Evolutionary conservation across 2,329 filamentous ascomycete genomes (phyloP), one percentile per base, ranked within the genome.

Genomic region (Truncatella angustata): DNA sequence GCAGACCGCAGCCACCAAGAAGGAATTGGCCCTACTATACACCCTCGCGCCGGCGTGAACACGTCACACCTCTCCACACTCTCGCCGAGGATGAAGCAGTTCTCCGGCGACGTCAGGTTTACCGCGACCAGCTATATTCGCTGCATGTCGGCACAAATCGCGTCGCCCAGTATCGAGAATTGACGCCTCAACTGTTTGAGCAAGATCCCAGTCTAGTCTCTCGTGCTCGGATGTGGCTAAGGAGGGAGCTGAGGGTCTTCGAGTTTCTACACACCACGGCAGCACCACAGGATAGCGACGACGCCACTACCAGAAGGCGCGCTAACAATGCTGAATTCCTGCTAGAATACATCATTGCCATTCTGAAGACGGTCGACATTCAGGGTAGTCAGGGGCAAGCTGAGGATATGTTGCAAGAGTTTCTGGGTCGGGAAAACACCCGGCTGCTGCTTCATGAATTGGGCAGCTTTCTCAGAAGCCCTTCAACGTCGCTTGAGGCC

Each of bases 211-310:
- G 85, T 20, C 79, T 96, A 0, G 79, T 91, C 16, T 88, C 87
- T 0, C 86, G 89, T 32, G 91, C 92, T 2, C 80, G 89, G 5
- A 85, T 82, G 55, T 97, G 90, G 81, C 82, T 96, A 47, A 82
- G 91, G 1, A 82, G 93, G 39, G 93, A 97, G 65, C 74, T 97
- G 3, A 84, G 85, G 50, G 90, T 96, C 16, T 96, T 97, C 60
- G 78, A 81, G 14, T 94, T 92, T 62, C 74, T 95, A 11, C 75
- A 72, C 2, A 66, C 55, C 5, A 60, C 60, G 52, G 64, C 46
- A 46, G 60, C 53, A 52, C 40, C 53, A 6, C 61, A 60, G 39
- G 50, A 49, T 10, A 58, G 57, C 26, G 57, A 58, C 14, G 53
- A 61, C 50, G 48, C 54, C 51, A 61, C 61, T 56, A 57, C 65